Conservation (phyloP, 1,284 basidiomycete species). For the Coniophora puteana region DNA sequence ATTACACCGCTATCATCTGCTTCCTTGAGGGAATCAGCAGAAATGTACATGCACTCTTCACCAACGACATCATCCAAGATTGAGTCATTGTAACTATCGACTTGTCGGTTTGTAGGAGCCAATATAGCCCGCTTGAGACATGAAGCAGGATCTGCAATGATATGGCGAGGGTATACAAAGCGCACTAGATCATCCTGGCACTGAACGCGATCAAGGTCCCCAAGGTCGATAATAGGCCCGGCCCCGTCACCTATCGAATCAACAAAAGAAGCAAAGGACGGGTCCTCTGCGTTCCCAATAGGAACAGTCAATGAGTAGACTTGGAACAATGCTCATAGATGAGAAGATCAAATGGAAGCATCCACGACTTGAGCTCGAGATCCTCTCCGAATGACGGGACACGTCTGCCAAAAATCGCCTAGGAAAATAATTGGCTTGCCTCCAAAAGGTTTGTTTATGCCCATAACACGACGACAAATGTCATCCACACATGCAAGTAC, state of each 20-base stretch:
- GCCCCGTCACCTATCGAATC: conserved; percentile 35
- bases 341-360: conserved; percentile 34
- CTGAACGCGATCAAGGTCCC: conserved; percentile 13
- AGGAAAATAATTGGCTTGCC: conserved; percentile 32
- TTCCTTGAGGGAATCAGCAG: conserved; percentile 29
- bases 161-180: conserved; percentile 31
- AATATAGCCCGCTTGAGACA: conserved; percentile 32
- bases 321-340: conserved; percentile 28
- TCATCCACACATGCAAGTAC: conserved; percentile 33
- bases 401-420: conserved; percentile 38
- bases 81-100: conserved; percentile 31
- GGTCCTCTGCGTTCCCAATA: conserved; percentile 35
- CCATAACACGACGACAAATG: conserved; percentile 12
- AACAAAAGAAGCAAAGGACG: conserved; percentile 30
- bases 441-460: conserved; percentile 27
- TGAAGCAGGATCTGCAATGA: conserved; percentile 21
- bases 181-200: conserved; percentile 25
- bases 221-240: conserved; percentile 24
- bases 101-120: conserved; percentile 33
- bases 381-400: conserved; percentile 31
- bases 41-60: conserved; percentile 19
- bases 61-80: conserved; percentile 27
- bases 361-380: conserved; percentile 26
- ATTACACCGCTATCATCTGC: conserved; percentile 17
- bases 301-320: conserved; percentile 27